phyloP scores from a whole-genome alignment of 2,329 filamentous ascomycete genomes.

The Ophiostoma quercus region DNA sequence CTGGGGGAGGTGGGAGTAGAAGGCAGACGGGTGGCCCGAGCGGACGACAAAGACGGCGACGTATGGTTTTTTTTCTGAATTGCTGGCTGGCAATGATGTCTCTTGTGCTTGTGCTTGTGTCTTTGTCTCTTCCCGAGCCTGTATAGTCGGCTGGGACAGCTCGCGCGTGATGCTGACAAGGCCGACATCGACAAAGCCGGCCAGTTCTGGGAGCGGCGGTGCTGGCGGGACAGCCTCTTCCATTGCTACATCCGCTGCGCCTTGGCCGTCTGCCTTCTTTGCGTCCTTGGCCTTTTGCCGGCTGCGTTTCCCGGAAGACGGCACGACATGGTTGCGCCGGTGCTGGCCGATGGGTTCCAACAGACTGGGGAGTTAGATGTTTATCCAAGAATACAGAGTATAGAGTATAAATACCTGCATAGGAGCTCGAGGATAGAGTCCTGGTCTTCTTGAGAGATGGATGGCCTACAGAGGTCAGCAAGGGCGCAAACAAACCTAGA shows the following conservation, averaged over 20 bases:
- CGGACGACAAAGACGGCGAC: conserved; percentile 54
- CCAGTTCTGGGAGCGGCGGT: conserved; percentile 48
- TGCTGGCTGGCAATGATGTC: background rate
- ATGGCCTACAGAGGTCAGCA: conserved; percentile 47
- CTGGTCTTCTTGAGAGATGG: conserved; percentile 53
- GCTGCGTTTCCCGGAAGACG: conserved; percentile 57
- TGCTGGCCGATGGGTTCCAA: conserved; percentile 60
- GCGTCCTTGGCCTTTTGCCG: conserved; percentile 33
- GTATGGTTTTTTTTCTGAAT: conserved; percentile 34
- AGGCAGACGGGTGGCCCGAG: conserved; percentile 51
- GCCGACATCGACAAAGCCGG: conserved; percentile 57
- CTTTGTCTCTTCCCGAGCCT: background rate
- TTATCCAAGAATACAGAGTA: background rate
- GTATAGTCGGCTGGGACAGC: conserved; percentile 40
- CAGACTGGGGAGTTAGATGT: conserved; percentile 42
- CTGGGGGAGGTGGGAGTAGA: conserved; percentile 55
- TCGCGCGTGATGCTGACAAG: conserved; percentile 58
- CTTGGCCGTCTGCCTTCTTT: conserved; percentile 19
- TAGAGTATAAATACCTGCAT: conserved; percentile 48
- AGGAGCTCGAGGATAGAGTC: conserved; percentile 61
- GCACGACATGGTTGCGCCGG: conserved; percentile 47
- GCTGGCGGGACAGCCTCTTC: background rate
- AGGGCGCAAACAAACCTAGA: background rate
- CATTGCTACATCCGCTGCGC: background rate
- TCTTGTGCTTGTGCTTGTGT: background rate